These are phyloP conservation scores for Diaporthe sp. DNA, from an alignment of 2,329 filamentous ascomycete species.

Conservation along the genomic window DNA sequence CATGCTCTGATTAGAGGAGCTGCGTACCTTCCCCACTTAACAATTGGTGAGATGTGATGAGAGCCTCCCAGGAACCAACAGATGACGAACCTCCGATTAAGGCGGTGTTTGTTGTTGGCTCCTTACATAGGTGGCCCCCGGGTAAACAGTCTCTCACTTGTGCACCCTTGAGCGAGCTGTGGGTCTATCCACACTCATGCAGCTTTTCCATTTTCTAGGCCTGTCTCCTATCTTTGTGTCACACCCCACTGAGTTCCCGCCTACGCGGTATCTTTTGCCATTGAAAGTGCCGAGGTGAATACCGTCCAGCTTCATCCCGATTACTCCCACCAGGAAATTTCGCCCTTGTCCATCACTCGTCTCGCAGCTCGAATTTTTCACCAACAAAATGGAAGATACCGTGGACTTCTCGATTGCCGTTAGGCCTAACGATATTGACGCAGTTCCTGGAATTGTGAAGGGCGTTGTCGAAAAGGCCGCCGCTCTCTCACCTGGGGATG, in stretches of 20 bases:
- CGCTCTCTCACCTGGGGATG: constrained; percentile 30
- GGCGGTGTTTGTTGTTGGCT: too few species aligned
- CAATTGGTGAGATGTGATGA: not conserved
- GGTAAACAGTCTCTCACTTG: not conserved
- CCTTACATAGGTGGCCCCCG: too few species aligned
- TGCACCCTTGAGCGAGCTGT: not conserved
- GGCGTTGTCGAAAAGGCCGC: not conserved
- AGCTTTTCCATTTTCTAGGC: too few species aligned
- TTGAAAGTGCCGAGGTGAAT: too few species aligned
- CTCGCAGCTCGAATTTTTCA: not conserved
- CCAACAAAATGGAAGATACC: not conserved
- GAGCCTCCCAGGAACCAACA: not conserved
- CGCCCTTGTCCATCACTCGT: not conserved
- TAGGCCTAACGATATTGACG: constrained; percentile 10
- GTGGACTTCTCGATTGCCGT: constrained; percentile 11
- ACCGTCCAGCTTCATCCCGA: too few species aligned
- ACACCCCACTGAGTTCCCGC: too few species aligned
- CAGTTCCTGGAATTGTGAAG: constrained; percentile 10
- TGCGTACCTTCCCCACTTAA: not conserved
- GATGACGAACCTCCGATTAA: not conserved
- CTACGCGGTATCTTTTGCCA: too few species aligned
- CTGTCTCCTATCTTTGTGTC: too few species aligned
- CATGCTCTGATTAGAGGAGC: not conserved
- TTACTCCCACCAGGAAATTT: too few species aligned
- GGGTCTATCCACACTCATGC: not conserved